A percentile compares a stretch with the other conserved stretches of the same genome.
These are phyloP conservation scores for Chalciporus piperatus DNA, from an alignment of 768 basidiomycete species.

Conservation along the genomic window DNA sequence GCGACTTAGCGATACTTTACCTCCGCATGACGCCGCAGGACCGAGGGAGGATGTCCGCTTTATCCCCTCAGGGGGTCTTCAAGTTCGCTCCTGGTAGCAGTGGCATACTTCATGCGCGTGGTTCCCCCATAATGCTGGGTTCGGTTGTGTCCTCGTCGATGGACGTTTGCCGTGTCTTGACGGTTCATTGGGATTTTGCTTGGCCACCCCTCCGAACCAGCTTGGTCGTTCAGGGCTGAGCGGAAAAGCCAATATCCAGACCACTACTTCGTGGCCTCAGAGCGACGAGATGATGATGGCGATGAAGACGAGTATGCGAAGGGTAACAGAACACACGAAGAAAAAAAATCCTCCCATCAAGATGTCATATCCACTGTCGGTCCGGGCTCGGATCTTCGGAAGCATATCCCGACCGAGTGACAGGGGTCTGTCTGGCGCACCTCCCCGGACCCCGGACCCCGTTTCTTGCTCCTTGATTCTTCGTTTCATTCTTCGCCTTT, in stretches of 20 bases:
- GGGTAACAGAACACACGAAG: background rate
- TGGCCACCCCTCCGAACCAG: background rate
- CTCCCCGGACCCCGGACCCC: too few relatives aligned
- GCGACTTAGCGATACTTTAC: background rate
- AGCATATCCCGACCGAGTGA: background rate
- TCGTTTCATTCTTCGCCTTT: background rate
- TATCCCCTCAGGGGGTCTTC: background rate
- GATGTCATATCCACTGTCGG: background rate
- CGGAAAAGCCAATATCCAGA: background rate
- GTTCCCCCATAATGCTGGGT: background rate
- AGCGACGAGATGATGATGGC: background rate
- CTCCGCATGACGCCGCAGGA: background rate
- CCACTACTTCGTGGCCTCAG: background rate
- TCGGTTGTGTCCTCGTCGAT: background rate
- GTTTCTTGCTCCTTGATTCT: background rate
- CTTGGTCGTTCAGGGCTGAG: background rate
- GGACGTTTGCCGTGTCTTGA: background rate
- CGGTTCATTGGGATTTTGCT: background rate
- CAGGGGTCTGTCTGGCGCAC: background rate
- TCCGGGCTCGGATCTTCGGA: background rate
- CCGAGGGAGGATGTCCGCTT: slow-evolving; percentile 7
- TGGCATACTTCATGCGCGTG: too few relatives aligned
- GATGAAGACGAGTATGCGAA: background rate
- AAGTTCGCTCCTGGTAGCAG: too few relatives aligned
- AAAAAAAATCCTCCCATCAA: background rate